Base-by-base conservation (phyloP, 164 flowering plant species). In the Vitis rotundifolia region DNA sequence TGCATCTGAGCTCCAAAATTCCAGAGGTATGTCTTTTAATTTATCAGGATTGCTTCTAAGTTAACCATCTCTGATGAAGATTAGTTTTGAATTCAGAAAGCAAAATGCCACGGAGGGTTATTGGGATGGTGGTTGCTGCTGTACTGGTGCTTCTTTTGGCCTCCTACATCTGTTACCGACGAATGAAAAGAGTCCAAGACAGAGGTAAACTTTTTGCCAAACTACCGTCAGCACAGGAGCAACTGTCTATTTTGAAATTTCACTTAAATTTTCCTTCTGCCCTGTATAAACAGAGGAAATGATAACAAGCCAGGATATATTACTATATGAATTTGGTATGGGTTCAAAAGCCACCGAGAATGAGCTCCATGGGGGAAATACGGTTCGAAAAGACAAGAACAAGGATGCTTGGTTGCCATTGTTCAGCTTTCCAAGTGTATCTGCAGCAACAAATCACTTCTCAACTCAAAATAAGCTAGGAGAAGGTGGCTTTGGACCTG, bases 1-100 rank as follows among this genome's bases (percentile, higher is more conserved):
- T n/a, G 55, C 76, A 61, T 68, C 61, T 1, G 76, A 53, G 29
- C 10, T 68, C 9, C 48, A 57, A 29, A 59, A 49, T 22, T 22
- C 66, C 44, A 44, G 50, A 49, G 78, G 75, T 71, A 55, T 37
- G 22, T 15, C n/a, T 53, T 29, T 28, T 11, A 1, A 50, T 57
- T 52, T 61, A 22, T 63, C 31, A 50, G 48, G 63, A 29, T 59
- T 48, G 52, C 59, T 47, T 48, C 18, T 59, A 15, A 3, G 26
- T n/a, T 48, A 47, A 44, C 44, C 16, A 37, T 48, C 6, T 37
- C 7, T 37, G 53, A 48, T 11, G 3, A 16, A n/a, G 18, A n/a
- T 48, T 10, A 10, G 4, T 16, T 63, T 49, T 18, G 28, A 47
- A 16, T 49, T 16, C 53, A 63, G 66, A 19, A 47, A 63, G n/a